Evolutionary conservation across 805 yeast genomes (phyloP).

Genomic region (Metschnikowia peoriensis): DNA sequence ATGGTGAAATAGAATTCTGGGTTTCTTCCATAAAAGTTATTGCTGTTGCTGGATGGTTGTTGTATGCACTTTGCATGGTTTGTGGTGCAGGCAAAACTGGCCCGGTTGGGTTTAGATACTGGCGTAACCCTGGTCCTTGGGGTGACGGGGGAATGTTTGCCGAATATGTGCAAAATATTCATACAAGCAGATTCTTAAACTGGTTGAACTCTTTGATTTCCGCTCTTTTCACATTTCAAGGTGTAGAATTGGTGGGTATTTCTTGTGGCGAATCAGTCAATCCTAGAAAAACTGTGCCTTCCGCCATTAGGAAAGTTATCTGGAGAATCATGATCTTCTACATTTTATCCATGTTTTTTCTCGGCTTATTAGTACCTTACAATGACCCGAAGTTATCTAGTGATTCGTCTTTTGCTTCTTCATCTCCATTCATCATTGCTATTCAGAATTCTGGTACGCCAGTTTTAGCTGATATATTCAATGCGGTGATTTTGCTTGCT

Average conservation of each 20-base stretch:
- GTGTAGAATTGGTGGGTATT: slow-evolving; percentile 73
- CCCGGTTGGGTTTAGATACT: slow-evolving; percentile 74
- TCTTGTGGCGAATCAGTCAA: slow-evolving; percentile 72
- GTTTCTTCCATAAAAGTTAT: slow-evolving; percentile 63
- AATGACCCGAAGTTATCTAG: slow-evolving; percentile 52
- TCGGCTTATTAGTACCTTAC: slow-evolving; percentile 69
- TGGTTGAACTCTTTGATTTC: slow-evolving; percentile 67
- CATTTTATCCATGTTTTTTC: slow-evolving; percentile 61
- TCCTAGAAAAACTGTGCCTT: slow-evolving; percentile 69
- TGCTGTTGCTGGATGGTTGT: slow-evolving; percentile 68
- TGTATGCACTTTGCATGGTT: slow-evolving; percentile 67
- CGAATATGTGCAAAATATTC: slow-evolving; percentile 35
- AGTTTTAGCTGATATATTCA: slow-evolving; percentile 65
- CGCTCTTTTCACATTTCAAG: slow-evolving; percentile 81
- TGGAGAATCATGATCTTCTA: slow-evolving; percentile 65
- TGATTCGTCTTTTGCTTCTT: slow-evolving; percentile 32
- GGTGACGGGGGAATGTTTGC: slow-evolving; percentile 53
- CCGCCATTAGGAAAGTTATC: slow-evolving; percentile 67
- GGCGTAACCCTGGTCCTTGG: slow-evolving; percentile 80
- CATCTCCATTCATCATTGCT: slow-evolving; percentile 75
- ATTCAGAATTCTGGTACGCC: slow-evolving; percentile 63
- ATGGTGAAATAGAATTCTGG: slow-evolving; percentile 80
- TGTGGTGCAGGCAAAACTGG: slow-evolving; percentile 72
- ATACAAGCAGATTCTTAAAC: slow-evolving; percentile 62
- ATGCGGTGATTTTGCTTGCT: slow-evolving; percentile 69